Evolutionary conservation across 106 monocot species (phyloP).

Genomic region (Cymbidium sinense): DNA sequence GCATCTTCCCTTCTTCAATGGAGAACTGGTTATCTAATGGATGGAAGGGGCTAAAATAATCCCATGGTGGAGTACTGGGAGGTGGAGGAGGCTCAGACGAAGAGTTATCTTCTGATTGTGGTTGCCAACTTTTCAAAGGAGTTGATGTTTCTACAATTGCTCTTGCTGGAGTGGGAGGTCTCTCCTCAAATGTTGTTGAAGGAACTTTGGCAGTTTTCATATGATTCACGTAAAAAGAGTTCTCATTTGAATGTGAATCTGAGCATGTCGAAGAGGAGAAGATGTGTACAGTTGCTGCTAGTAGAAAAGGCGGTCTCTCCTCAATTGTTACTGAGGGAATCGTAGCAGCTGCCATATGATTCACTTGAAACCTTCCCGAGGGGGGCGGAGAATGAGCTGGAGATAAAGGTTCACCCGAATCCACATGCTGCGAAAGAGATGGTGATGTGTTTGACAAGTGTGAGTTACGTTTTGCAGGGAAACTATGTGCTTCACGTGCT

Average conservation of each 20-base stretch:
- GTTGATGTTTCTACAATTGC: conserved; percentile 29
- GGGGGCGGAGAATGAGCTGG: conserved; percentile 55
- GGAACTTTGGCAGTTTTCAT: conserved; percentile 50
- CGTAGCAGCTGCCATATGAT: conserved; percentile 64
- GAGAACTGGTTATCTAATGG: conserved; percentile 67
- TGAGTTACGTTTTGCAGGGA: conserved; percentile 33
- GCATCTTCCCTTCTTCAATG: conserved; percentile 35
- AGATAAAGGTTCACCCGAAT: conserved; percentile 29
- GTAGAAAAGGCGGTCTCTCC: conserved; percentile 41
- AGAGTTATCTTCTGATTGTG: conserved; percentile 29
- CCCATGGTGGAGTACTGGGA: conserved; percentile 60
- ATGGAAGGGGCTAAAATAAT: conserved; percentile 74
- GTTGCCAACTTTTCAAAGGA: conserved; percentile 6
- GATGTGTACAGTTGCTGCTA: conserved; percentile 34
- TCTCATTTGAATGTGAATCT: not conserved
- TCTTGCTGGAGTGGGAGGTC: conserved; percentile 30
- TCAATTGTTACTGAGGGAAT: conserved; percentile 41
- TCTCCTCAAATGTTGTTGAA: conserved; percentile 51
- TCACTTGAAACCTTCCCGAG: conserved; percentile 51
- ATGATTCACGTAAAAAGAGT: conserved; percentile 51
- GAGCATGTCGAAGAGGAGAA: conserved; percentile 8
- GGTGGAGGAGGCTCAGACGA: conserved; percentile 29
- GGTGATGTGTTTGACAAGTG: conserved; percentile 22
- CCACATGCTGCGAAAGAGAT: conserved; percentile 39
- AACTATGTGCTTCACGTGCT: conserved; percentile 35